A percentile compares a stretch with the other conserved stretches of the same genome.
Conservation (phyloP, 495 filamentous ascomycete species). For the Xylaria palmicola region DNA sequence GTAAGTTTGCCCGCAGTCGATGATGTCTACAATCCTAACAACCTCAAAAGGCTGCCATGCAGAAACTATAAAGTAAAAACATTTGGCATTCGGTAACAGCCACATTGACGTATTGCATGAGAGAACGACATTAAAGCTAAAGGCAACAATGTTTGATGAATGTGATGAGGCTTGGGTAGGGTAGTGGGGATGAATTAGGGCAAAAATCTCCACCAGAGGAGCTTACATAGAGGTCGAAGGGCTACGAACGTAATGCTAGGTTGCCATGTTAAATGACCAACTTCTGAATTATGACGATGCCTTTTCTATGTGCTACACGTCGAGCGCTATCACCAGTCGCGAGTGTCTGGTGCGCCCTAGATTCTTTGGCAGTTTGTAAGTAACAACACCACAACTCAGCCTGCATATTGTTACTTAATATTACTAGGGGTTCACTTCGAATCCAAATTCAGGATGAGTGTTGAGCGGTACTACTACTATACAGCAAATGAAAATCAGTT, state of each 20-base stretch:
- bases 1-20: conserved; percentile 45
- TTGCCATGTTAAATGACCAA: conserved; percentile 18
- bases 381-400: not conserved
- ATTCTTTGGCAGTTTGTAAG: not conserved
- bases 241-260: conserved; percentile 20
- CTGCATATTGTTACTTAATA: not conserved
- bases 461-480: not conserved
- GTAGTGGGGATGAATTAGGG: conserved; percentile 21
- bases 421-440: not conserved
- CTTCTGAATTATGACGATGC: conserved; percentile 3
- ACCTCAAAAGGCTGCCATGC: conserved; percentile 67
- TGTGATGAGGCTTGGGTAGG: conserved; percentile 27
- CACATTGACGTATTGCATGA: conserved; percentile 25
- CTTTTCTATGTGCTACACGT: conserved; percentile 2
- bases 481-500: not conserved
- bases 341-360: not conserved
- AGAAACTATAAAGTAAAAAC: conserved; percentile 70
- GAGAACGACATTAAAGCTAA: conserved; percentile 24
- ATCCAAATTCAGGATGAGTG: not conserved
- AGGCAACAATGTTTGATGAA: conserved; percentile 21
- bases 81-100: not conserved
- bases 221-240: conserved; percentile 22
- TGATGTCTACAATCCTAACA: conserved; percentile 3
- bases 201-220: conserved; percentile 18
- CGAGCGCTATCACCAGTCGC: not conserved